phyloP scores from a whole-genome alignment of 2,329 filamentous ascomycete genomes.

The Hysterium pulicare region DNA sequence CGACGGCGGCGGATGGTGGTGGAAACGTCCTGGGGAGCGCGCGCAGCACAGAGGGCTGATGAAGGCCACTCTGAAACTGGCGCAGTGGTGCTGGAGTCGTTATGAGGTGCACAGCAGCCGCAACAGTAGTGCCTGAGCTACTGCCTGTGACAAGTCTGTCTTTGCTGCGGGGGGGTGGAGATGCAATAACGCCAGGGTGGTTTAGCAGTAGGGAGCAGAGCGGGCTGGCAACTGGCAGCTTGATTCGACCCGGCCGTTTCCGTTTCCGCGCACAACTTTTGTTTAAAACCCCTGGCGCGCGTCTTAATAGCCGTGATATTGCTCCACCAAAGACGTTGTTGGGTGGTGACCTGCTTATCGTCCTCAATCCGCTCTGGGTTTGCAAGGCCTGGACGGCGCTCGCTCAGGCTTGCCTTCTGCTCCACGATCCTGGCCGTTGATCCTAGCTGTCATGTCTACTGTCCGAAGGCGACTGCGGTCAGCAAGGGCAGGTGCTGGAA shows the following conservation, averaged over 20 bases:
- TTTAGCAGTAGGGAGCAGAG: constrained; percentile 14
- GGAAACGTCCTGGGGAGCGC: constrained; percentile 17
- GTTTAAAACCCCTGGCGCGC: constrained; percentile 14
- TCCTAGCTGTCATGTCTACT: constrained; percentile 26
- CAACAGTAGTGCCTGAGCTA: constrained; percentile 28
- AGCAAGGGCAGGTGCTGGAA: background rate
- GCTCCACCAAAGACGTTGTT: constrained; percentile 10
- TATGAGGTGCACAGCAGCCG: constrained; percentile 32
- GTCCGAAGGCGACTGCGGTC: background rate
- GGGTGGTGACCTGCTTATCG: constrained; percentile 7
- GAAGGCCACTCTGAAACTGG: constrained; percentile 33
- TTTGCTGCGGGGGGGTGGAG: constrained; percentile 8
- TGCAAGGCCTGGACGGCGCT: constrained; percentile 2
- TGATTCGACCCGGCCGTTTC: constrained; percentile 27
- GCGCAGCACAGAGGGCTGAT: constrained; percentile 26
- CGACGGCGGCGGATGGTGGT: background rate
- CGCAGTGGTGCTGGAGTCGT: constrained; percentile 20
- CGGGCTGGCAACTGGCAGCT: constrained; percentile 8
- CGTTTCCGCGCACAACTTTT: constrained; percentile 29
- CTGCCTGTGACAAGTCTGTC: constrained; percentile 23
- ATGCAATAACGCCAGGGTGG: constrained; percentile 25
- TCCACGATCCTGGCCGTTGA: constrained; percentile 27
- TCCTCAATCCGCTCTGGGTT: constrained; percentile 14
- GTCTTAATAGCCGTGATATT: constrained; percentile 10
- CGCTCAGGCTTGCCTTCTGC: constrained; percentile 18